phyloP scores from a whole-genome alignment of 345 rosid species.

The Erysimum cheiranthoides region DNA sequence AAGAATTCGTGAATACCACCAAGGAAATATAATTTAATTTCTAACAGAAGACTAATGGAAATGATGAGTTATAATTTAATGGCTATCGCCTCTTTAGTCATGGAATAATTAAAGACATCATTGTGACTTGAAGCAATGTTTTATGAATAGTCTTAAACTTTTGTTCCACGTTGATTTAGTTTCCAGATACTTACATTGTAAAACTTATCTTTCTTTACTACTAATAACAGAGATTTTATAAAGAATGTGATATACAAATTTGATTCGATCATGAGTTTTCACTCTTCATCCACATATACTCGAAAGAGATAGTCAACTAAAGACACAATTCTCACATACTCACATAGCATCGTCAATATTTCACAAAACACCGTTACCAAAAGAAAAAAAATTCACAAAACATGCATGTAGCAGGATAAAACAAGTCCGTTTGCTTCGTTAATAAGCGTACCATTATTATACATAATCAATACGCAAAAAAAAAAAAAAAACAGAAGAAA shows the following conservation, averaged over 20 bases:
- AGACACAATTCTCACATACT: not conserved
- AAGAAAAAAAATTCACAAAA: too few species aligned
- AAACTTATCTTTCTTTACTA: not conserved
- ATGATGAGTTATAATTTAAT: slow-evolving; percentile 1
- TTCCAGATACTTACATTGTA: not conserved
- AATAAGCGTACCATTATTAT: too few species aligned
- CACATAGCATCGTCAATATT: too few species aligned
- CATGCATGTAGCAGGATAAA: too few species aligned
- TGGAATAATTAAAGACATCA: slow-evolving; percentile 12
- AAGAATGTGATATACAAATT: not conserved
- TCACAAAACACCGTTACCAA: too few species aligned
- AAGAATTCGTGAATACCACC: not conserved
- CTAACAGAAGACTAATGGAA: not conserved
- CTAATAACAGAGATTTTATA: not conserved
- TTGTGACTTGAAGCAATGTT: slow-evolving; percentile 39
- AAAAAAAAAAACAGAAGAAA: too few species aligned
- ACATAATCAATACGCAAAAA: too few species aligned
- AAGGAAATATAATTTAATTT: slow-evolving; percentile 1
- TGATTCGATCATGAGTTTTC: not conserved
- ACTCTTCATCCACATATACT: not conserved
- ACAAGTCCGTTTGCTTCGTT: too few species aligned
- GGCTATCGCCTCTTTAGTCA: not conserved
- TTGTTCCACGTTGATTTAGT: not conserved
- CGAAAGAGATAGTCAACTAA: not conserved
- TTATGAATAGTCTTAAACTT: slow-evolving; percentile 1